Evolutionary conservation across 116 monocot species (phyloP).

Genomic region (Phalaenopsis hybrid): DNA sequence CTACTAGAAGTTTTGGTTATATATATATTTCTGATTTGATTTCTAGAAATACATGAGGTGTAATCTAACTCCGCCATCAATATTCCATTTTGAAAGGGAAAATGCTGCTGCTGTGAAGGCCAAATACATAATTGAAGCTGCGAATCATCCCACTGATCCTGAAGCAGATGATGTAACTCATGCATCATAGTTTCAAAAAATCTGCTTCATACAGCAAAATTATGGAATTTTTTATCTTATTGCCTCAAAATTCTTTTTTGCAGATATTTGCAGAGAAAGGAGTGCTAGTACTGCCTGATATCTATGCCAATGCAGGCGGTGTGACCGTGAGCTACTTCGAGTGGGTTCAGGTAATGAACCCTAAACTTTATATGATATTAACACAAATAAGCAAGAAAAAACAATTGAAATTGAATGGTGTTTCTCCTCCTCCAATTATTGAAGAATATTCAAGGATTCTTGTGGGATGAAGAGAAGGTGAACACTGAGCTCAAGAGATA

Average conservation of each 20-base stretch:
- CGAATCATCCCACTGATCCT: constrained; percentile 83
- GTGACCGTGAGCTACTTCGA: constrained; percentile 83
- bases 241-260: background rate
- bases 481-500: constrained; percentile 66
- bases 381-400: background rate
- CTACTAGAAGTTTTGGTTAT: too few species aligned
- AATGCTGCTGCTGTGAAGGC: constrained; percentile 70
- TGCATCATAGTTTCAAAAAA: background rate
- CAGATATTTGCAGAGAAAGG: constrained; percentile 77
- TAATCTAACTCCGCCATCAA: background rate
- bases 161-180: constrained; percentile 70
- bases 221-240: background rate
- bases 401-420: background rate
- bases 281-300: constrained; percentile 68
- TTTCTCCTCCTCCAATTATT: background rate
- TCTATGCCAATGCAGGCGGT: constrained; percentile 76
- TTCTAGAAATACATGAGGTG: background rate
- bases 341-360: constrained; percentile 65
- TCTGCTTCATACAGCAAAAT: background rate
- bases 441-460: constrained; percentile 81
- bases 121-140: constrained; percentile 71
- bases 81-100: constrained; percentile 32
- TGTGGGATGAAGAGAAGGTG: constrained; percentile 84
- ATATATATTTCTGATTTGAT: too few species aligned
- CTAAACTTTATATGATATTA: background rate